These are phyloP conservation scores for Sisymbrium irio DNA, from an alignment of 345 rosid species.

Conservation along the genomic window DNA sequence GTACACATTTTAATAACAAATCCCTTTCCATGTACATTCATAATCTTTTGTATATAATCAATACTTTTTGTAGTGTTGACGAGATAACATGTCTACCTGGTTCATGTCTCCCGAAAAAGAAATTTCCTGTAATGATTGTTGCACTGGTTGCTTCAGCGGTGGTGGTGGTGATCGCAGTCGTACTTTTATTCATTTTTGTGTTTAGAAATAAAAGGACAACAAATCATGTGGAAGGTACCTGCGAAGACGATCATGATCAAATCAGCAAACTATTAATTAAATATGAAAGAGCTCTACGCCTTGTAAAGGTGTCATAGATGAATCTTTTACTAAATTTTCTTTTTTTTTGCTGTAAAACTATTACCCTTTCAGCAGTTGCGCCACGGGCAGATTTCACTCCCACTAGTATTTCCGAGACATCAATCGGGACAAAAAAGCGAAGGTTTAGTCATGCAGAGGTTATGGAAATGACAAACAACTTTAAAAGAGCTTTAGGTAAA, in stretches of 20 bases:
- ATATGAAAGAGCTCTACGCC: background rate
- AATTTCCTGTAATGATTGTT: conserved; percentile 15
- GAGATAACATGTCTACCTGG: background rate
- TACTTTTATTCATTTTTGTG: background rate
- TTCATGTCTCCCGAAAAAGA: conserved; percentile 13
- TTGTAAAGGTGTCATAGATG: background rate
- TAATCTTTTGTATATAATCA: background rate
- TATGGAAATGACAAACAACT: conserved; percentile 39
- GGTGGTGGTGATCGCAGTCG: background rate
- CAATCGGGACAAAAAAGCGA: conserved; percentile 6
- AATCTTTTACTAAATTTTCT: background rate
- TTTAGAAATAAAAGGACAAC: background rate
- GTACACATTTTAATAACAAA: background rate
- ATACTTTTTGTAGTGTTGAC: conserved; percentile 1
- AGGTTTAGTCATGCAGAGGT: conserved; percentile 35
- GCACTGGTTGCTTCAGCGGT: conserved; percentile 10
- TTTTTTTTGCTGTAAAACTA: background rate
- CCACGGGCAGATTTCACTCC: background rate
- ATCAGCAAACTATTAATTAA: background rate
- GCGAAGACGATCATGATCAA: background rate
- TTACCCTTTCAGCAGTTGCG: background rate
- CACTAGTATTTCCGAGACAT: background rate
- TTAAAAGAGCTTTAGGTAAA: conserved; percentile 37
- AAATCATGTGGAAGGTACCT: conserved; percentile 12
- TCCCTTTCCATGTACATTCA: background rate